phyloP scores from a whole-genome alignment of 306 rosid genomes.

The Datisca glomerata region DNA sequence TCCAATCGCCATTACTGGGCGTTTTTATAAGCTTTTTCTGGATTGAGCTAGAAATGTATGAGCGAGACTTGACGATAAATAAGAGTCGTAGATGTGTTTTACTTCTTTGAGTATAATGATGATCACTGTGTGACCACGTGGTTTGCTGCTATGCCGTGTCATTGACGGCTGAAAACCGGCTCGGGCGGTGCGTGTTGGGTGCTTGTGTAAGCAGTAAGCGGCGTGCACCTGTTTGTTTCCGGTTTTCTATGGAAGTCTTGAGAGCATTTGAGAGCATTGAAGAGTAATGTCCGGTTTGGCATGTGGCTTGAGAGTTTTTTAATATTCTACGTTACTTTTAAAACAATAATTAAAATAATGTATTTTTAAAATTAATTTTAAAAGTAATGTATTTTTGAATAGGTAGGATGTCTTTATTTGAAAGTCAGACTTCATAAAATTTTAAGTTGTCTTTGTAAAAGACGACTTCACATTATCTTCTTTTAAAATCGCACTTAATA shows the following conservation, averaged over 20 bases:
- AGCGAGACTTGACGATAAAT: slow-evolving; percentile 12
- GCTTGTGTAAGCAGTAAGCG: slow-evolving; percentile 3
- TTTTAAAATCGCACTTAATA: too few species aligned
- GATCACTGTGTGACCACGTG: slow-evolving; percentile 29
- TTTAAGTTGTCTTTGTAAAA: too few species aligned
- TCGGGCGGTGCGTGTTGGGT: slow-evolving; percentile 21
- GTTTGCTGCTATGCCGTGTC: slow-evolving; percentile 7
- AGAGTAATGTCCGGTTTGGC: slow-evolving; percentile 8
- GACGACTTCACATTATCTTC: too few species aligned
- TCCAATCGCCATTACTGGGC: slow-evolving; percentile 11
- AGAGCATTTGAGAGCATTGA: too few species aligned
- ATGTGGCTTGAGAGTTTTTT: not conserved
- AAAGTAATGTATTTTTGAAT: too few species aligned
- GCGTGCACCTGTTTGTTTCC: slow-evolving; percentile 15
- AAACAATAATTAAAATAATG: too few species aligned
- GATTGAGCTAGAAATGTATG: not conserved
- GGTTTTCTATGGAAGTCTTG: too few species aligned
- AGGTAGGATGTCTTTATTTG: too few species aligned
- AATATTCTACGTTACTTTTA: too few species aligned
- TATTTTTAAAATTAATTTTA: too few species aligned
- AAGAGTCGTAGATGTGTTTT: slow-evolving; percentile 9
- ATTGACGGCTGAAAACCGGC: slow-evolving; percentile 10
- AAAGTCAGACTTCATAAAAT: too few species aligned
- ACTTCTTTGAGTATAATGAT: not conserved
- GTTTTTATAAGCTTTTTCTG: not conserved